phyloP scores from a whole-genome alignment of 305 asterid species.

The Solanum chacoense region DNA sequence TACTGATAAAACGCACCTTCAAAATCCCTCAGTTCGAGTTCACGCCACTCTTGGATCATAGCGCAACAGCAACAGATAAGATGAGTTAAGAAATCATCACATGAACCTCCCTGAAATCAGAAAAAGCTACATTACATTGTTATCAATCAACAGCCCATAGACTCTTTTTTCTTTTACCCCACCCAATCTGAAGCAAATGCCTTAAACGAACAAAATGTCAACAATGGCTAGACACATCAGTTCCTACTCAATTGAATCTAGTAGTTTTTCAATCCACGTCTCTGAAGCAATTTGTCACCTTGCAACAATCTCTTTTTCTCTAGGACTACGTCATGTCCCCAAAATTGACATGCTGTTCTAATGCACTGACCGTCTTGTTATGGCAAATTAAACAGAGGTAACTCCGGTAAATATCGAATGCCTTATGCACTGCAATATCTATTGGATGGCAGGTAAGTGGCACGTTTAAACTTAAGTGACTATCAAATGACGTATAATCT shows the following conservation, averaged over 20 bases:
- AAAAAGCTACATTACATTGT: not conserved
- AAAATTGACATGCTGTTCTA: not conserved
- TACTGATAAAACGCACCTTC: not conserved
- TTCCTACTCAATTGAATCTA: not conserved
- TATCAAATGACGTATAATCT: not conserved
- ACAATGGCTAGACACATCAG: not conserved
- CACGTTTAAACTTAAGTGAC: not conserved
- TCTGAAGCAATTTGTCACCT: not conserved
- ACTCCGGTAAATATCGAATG: not conserved
- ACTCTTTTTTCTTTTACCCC: not conserved
- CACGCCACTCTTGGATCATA: constrained; percentile 23
- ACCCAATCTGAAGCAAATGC: not conserved
- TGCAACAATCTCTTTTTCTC: not conserved
- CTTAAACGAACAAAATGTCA: not conserved
- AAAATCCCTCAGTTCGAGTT: constrained; percentile 11
- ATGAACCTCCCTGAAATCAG: constrained; percentile 15
- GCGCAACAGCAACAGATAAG: constrained; percentile 21
- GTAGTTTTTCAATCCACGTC: not conserved
- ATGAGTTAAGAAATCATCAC: constrained; percentile 19
- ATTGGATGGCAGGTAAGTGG: not conserved
- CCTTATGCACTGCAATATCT: not conserved
- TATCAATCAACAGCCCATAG: not conserved
- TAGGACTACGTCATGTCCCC: not conserved
- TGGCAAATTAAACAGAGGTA: not conserved
- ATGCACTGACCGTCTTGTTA: not conserved